Evolutionary conservation across 2,329 filamentous ascomycete genomes (phyloP).

Genomic region (Phyllosticta citriasiana): DNA sequence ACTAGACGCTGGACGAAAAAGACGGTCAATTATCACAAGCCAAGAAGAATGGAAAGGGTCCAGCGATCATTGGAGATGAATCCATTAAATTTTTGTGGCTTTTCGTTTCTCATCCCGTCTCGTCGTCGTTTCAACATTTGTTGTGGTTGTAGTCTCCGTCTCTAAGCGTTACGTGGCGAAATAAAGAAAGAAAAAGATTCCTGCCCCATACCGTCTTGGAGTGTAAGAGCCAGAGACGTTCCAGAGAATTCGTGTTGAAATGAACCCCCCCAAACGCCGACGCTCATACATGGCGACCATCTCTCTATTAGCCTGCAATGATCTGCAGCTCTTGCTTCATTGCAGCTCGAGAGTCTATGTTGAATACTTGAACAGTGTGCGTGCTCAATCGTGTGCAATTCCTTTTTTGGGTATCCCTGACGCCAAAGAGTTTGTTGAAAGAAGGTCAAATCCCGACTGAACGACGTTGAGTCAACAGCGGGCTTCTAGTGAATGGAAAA

Average conservation of each 20-base stretch:
- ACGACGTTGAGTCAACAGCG: slow-evolving; percentile 10
- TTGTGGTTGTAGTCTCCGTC: not conserved
- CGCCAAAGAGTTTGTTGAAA: slow-evolving; percentile 11
- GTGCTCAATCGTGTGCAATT: slow-evolving; percentile 4
- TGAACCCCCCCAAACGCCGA: slow-evolving; percentile 10
- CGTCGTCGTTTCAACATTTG: not conserved
- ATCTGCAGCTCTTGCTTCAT: slow-evolving; percentile 9
- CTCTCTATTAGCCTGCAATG: slow-evolving; percentile 1
- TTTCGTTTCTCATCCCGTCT: not conserved
- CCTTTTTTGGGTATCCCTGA: slow-evolving; percentile 15
- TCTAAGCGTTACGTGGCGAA: not conserved
- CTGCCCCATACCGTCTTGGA: not conserved
- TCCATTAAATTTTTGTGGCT: not conserved
- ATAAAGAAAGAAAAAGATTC: not conserved
- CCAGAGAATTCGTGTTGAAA: slow-evolving; percentile 10
- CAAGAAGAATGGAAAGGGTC: not conserved
- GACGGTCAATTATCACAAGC: not conserved
- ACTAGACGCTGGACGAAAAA: not conserved
- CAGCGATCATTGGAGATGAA: not conserved
- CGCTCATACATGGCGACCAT: not conserved
- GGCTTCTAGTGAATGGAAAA: not conserved
- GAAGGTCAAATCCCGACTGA: slow-evolving; percentile 5
- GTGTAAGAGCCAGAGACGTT: not conserved
- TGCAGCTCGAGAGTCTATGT: slow-evolving; percentile 11
- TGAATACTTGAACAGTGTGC: slow-evolving; percentile 11